Conservation (phyloP, 2,329 filamentous ascomycete genomes). For the Arthroderma uncinatum region DNA sequence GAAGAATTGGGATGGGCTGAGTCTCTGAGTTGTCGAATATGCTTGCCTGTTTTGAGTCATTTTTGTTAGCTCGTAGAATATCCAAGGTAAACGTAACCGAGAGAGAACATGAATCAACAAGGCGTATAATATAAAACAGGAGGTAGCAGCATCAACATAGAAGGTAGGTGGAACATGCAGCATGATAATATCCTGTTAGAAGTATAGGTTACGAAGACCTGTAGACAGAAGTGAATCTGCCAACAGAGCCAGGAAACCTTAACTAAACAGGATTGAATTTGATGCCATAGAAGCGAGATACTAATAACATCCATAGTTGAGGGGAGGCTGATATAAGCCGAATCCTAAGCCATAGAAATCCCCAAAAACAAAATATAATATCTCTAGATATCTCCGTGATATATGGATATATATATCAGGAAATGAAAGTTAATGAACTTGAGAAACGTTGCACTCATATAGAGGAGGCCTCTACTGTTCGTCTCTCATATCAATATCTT, state of each 20-base stretch:
- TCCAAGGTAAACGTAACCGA: neutral
- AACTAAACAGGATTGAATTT: neutral
- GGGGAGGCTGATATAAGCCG: neutral
- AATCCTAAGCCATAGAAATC: neutral
- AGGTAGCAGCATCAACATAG: neutral
- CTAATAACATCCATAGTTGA: neutral
- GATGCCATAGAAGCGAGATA: neutral
- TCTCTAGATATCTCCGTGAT: neutral
- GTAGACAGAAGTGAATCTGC: neutral
- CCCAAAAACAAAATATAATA: neutral
- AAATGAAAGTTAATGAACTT: neutral
- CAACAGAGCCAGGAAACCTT: neutral
- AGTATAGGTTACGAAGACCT: neutral
- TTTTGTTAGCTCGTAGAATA: neutral
- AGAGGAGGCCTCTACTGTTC: slow-evolving; percentile 31
- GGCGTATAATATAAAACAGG: neutral
- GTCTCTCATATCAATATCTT: slow-evolving; percentile 51
- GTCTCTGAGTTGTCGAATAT: slow-evolving; percentile 19
- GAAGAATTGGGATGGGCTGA: slow-evolving; percentile 35
- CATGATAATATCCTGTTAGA: neutral
- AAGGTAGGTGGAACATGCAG: neutral
- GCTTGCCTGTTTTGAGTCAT: neutral
- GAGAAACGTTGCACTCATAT: neutral
- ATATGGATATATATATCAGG: slow-evolving; percentile 14
- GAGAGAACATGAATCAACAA: neutral